Conservation (phyloP, 73 alveolate genomes). For the Paramecium sexaurelia region DNA sequence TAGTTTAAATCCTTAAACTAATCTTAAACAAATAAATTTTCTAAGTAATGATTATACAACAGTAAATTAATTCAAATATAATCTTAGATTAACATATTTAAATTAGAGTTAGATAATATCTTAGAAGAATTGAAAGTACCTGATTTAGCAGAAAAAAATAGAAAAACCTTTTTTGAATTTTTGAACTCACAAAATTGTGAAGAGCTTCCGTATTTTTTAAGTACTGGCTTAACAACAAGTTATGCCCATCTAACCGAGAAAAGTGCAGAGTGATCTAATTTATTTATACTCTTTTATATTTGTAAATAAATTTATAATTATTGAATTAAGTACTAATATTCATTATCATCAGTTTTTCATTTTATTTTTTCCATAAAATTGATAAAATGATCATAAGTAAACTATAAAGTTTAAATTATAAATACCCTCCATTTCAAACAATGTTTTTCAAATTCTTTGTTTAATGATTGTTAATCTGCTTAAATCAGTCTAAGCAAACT, state of each 20-base stretch:
- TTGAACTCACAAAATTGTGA: not conserved
- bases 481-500: not conserved
- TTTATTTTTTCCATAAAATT: not conserved
- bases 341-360: not conserved
- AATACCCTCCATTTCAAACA: not conserved
- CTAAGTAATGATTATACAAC: conserved; percentile 30
- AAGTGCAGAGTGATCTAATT: not conserved
- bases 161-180: conserved; percentile 3
- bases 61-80: not conserved
- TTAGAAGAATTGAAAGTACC: not conserved
- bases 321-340: not conserved
- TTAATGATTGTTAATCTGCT: not conserved
- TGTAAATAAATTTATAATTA: not conserved
- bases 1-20: not conserved
- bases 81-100: not conserved
- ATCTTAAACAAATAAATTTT: not conserved
- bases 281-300: not conserved
- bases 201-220: not conserved
- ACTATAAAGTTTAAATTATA: not conserved
- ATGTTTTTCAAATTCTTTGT: not conserved
- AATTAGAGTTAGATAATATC: conserved; percentile 15
- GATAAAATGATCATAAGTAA: not conserved
- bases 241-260: not conserved
- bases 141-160: conserved; percentile 13
- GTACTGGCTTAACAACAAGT: not conserved